Percentiles rank a stretch among this genome's conserved stretches.
Evolutionary conservation across 352 stramenopile species (phyloP).

Genomic region (Globisporangium megalacanthum): DNA sequence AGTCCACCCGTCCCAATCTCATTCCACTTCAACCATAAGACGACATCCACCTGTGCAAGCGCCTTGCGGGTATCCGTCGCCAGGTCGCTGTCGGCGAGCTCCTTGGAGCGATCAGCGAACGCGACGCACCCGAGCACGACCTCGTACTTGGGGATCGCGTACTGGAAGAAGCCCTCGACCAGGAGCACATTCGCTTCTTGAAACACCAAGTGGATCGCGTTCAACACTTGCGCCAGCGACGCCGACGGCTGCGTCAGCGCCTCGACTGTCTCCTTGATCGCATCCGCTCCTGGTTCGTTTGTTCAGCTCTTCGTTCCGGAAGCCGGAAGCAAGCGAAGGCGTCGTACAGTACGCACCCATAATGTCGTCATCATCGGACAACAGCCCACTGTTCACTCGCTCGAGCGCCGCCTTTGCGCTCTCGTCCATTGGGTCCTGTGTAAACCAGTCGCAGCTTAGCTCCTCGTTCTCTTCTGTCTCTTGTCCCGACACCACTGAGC

Average conservation of each 20-base stretch:
- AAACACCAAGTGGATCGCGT: constrained; percentile 28
- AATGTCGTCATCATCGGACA: constrained; percentile 15
- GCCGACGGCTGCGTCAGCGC: constrained; percentile 7
- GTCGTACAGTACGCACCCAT: neutral
- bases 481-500: neutral
- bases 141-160: constrained; percentile 55
- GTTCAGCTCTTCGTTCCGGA: no score
- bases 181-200: constrained; percentile 56
- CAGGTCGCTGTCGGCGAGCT: constrained; percentile 5
- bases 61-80: neutral
- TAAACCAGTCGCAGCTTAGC: neutral
- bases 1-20: neutral
- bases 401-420: constrained; percentile 22
- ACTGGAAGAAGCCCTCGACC: constrained; percentile 57
- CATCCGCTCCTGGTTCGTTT: neutral
- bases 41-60: constrained; percentile 3
- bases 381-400: constrained; percentile 26
- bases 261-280: neutral
- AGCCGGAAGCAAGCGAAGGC: neutral
- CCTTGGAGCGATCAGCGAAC: constrained; percentile 7
- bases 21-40: neutral
- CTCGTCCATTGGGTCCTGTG: constrained; percentile 26
- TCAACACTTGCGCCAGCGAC: constrained; percentile 18
- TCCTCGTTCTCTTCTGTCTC: neutral
- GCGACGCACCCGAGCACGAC: constrained; percentile 31